Evolutionary conservation across 225 moss, liverwort and hornwort species (phyloP).

Genomic region (Neckera pumila): DNA sequence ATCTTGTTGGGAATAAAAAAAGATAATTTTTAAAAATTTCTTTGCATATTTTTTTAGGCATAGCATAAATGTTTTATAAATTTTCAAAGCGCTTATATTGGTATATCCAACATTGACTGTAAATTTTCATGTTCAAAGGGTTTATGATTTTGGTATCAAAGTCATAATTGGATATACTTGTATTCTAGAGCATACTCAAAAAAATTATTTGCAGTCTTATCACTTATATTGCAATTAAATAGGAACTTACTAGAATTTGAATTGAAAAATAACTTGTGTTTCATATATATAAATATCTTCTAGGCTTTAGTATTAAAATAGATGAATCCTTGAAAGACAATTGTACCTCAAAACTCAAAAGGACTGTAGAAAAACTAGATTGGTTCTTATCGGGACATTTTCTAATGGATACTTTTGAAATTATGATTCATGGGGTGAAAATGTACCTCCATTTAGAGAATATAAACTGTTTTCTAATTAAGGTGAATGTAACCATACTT

Average conservation of each 20-base stretch:
- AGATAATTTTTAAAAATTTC: not conserved
- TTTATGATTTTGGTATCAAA: not conserved
- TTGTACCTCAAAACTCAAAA: not conserved
- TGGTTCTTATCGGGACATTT: accelerated
- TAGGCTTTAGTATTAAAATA: not conserved
- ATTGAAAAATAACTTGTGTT: not conserved
- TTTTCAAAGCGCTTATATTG: not conserved
- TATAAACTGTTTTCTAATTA: no score
- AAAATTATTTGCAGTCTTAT: accelerated
- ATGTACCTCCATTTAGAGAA: no score
- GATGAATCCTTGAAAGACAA: not conserved
- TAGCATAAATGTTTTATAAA: not conserved
- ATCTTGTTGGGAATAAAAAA: not conserved
- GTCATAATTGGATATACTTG: not conserved
- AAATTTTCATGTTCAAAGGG: not conserved
- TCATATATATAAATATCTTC: not conserved
- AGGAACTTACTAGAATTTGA: not conserved
- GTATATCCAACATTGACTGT: accelerated
- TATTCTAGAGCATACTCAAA: accelerated
- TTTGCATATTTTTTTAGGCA: accelerated
- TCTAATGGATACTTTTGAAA: not conserved
- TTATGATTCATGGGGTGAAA: not conserved
- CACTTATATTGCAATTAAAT: not conserved
- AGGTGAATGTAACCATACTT: no score
- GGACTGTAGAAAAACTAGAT: accelerated